These are phyloP conservation scores for Fusarium citri DNA, from an alignment of 2,329 filamentous ascomycete species.

Conservation along the genomic window DNA sequence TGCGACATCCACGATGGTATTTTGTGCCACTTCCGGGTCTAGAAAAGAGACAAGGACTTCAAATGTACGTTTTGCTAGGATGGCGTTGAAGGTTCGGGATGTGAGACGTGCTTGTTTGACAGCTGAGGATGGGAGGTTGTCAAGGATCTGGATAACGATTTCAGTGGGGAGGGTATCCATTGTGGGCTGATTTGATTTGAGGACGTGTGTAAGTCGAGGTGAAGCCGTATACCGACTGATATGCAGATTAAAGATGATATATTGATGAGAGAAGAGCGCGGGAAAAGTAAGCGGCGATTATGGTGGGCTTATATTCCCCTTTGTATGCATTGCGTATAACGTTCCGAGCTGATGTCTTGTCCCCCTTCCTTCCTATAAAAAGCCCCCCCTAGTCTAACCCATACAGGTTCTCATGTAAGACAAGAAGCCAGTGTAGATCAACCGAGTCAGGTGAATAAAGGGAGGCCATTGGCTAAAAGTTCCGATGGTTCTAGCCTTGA, in stretches of 20 bases:
- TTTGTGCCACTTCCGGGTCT: constrained; percentile 43
- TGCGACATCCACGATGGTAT: constrained; percentile 40
- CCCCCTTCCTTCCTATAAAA: neutral
- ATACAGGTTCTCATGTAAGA: constrained; percentile 40
- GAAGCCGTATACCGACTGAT: neutral
- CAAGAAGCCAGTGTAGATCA: constrained; percentile 6
- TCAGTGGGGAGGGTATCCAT: constrained; percentile 51
- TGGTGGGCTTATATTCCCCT: constrained; percentile 7
- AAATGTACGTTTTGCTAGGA: constrained; percentile 47
- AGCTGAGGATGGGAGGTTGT: constrained; percentile 39
- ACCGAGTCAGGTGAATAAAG: constrained; percentile 3
- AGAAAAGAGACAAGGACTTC: constrained; percentile 47
- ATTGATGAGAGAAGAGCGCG: neutral
- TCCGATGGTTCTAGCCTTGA: neutral
- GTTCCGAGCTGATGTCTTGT: constrained; percentile 24
- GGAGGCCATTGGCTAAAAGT: constrained; percentile 20
- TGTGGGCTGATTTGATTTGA: constrained; percentile 9
- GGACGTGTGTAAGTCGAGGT: neutral
- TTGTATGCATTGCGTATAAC: neutral
- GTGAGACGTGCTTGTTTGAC: constrained; percentile 48
- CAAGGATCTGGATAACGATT: constrained; percentile 47
- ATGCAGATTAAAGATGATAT: neutral
- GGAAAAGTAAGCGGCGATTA: neutral
- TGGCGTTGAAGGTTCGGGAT: constrained; percentile 49
- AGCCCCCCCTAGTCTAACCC: constrained; percentile 13